Conservation (phyloP, 495 filamentous ascomycete genomes). For the Daldinia bambusicola region DNA sequence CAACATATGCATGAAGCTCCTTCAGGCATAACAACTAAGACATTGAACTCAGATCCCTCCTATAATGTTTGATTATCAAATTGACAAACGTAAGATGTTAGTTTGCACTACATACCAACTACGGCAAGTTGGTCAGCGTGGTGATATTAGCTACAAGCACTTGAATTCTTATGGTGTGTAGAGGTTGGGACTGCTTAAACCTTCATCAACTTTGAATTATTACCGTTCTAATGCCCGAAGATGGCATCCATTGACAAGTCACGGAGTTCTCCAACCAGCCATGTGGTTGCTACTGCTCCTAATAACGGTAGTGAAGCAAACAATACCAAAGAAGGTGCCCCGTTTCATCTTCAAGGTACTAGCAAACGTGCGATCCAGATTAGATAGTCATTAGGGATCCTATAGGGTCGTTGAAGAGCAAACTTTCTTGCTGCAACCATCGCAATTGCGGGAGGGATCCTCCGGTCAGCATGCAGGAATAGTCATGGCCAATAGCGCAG, state of each 20-base stretch:
- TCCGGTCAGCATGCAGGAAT: constrained; percentile 32
- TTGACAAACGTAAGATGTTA: neutral
- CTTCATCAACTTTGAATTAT: neutral
- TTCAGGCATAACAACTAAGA: neutral
- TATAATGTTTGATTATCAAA: neutral
- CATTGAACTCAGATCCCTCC: neutral
- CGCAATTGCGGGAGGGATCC: neutral
- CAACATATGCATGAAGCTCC: neutral
- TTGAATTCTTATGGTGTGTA: neutral
- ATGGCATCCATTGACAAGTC: neutral
- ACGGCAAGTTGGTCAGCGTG: neutral
- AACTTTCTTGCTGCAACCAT: neutral
- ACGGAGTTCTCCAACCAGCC: neutral
- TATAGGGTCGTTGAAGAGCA: neutral
- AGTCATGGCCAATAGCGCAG: constrained; percentile 42
- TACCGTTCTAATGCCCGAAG: neutral
- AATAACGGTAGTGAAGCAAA: neutral
- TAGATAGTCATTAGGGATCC: no score
- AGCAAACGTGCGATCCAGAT: neutral
- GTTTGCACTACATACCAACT: neutral
- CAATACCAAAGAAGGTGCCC: neutral
- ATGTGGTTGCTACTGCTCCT: neutral
- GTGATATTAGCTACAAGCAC: neutral
- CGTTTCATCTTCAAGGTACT: constrained; percentile 1
- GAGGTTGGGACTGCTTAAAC: neutral